These are phyloP conservation scores for Pyrenula aspistea DNA, from an alignment of 495 filamentous ascomycete genomes.

Conservation along the genomic window DNA sequence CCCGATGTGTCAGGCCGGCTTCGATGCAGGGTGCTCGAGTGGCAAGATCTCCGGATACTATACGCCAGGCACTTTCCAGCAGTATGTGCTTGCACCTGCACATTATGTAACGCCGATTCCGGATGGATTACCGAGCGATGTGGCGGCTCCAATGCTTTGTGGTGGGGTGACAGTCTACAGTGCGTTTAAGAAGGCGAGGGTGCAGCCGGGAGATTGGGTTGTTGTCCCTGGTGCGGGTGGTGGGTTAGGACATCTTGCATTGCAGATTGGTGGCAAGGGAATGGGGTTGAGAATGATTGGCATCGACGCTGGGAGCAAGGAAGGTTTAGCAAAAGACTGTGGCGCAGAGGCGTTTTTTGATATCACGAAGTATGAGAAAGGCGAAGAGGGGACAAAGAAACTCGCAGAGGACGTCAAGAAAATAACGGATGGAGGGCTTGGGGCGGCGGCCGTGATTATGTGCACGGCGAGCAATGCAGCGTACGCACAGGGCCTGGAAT, in stretches of 20 bases:
- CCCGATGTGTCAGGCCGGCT: conserved; percentile 42
- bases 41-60: conserved; percentile 43
- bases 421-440: conserved; percentile 43
- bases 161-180: conserved; percentile 48
- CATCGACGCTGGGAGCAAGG: conserved; percentile 54
- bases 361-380: conserved; percentile 41
- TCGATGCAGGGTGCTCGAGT: conserved; percentile 47
- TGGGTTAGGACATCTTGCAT: conserved; percentile 53
- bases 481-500: conserved; percentile 44
- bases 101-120: conserved; percentile 62
- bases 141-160: conserved; percentile 55
- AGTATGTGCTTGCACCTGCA: conserved; percentile 53
- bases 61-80: conserved; percentile 59
- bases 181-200: conserved; percentile 44
- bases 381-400: conserved; percentile 24
- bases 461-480: conserved; percentile 53
- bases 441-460: conserved; percentile 52
- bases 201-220: conserved; percentile 49
- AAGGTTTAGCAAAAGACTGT: conserved; percentile 40
- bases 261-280: conserved; percentile 47
- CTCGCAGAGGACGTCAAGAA: conserved; percentile 37
- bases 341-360: conserved; percentile 63
- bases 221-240: conserved; percentile 58
- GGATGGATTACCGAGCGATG: conserved; percentile 39
- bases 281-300: conserved; percentile 60